A percentile compares a stretch with the other conserved stretches of the same genome.
Evolutionary conservation across 2,329 filamentous ascomycete species (phyloP).

Genomic region (Colletotrichum eremochloae): DNA sequence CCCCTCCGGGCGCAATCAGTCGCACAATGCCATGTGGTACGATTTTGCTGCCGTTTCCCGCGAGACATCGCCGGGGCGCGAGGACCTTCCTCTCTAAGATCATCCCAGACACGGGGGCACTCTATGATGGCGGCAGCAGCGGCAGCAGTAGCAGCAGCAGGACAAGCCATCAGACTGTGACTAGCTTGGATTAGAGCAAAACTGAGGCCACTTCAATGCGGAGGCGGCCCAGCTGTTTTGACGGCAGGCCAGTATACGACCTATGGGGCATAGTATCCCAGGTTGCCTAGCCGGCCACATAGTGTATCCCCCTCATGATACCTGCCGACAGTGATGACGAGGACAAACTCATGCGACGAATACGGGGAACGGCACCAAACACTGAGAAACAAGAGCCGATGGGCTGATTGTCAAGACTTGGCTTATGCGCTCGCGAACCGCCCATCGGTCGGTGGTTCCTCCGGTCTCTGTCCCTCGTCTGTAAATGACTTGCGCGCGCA

Average conservation of each 20-base stretch:
- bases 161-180: not conserved
- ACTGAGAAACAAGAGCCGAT: not conserved
- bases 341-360: constrained; percentile 1
- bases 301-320: constrained; percentile 17
- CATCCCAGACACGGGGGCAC: not conserved
- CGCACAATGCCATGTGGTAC: constrained; percentile 35
- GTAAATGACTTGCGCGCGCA: constrained; percentile 3
- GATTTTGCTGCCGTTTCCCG: constrained; percentile 11
- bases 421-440: not conserved
- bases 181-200: constrained; percentile 6
- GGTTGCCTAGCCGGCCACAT: constrained; percentile 2
- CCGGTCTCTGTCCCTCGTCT: not conserved
- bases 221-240: too few relatives aligned
- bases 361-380: not conserved
- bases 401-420: not conserved
- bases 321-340: not conserved
- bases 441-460: not conserved
- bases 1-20: constrained; percentile 1
- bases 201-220: constrained; percentile 20
- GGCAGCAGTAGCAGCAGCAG: not conserved
- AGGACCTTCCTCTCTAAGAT: not conserved
- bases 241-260: too few relatives aligned
- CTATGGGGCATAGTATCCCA: too few relatives aligned
- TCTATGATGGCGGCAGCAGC: not conserved
- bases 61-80: not conserved